A percentile compares a stretch with the other conserved stretches of the same genome.
Conservation (phyloP, 441 rosid genomes). For the Jatropha multifida region DNA sequence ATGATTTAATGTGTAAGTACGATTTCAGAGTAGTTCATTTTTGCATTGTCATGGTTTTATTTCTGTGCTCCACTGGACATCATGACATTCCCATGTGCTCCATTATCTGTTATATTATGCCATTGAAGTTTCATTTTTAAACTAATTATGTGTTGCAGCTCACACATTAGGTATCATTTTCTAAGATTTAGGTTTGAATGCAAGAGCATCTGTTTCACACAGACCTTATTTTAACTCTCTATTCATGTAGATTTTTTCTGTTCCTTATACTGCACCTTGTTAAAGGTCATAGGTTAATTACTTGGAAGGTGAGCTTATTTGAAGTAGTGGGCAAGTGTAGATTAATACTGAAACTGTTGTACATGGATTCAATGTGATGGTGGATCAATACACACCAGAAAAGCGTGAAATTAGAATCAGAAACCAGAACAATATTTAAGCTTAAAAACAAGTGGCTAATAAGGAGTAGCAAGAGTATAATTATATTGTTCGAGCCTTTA, state of each 20-base stretch:
- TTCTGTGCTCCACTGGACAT: neutral
- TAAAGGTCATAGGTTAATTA: neutral
- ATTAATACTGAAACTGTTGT: neutral
- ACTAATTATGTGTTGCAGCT: neutral
- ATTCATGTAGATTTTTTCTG: neutral
- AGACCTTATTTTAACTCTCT: neutral
- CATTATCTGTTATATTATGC: neutral
- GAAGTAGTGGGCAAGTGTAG: neutral
- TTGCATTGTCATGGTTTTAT: conserved; percentile 5
- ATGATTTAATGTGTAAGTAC: conserved; percentile 82
- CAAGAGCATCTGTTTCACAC: neutral
- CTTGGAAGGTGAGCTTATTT: neutral
- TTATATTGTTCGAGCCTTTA: neutral
- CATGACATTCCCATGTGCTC: neutral
- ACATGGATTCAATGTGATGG: neutral
- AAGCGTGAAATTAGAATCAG: neutral
- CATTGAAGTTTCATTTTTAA: neutral
- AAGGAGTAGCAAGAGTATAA: neutral
- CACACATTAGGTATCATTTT: neutral
- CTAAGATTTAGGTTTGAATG: neutral
- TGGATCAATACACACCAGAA: neutral
- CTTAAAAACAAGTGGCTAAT: neutral
- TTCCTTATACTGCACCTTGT: neutral
- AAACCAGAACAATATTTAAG: neutral
- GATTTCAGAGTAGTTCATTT: conserved; percentile 9